Evolutionary conservation across 345 rosid genomes (phyloP).

Genomic region (Rhodomyrtus tomentosa): DNA sequence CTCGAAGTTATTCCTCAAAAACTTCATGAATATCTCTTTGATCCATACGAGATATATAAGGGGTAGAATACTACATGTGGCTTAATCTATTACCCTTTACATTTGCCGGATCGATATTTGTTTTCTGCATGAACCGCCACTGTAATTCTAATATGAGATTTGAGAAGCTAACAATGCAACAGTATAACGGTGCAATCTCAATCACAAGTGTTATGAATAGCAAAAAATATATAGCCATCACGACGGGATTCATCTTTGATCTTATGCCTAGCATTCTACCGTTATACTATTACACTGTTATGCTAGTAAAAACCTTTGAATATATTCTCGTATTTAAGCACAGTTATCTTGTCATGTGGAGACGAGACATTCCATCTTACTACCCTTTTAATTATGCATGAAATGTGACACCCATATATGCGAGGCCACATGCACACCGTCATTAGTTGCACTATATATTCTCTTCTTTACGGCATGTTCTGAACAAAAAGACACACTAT

Average conservation of each 20-base stretch:
- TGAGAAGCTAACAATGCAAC: too few species aligned
- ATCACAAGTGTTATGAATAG: too few species aligned
- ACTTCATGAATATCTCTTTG: neutral
- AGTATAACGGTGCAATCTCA: too few species aligned
- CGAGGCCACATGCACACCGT: neutral
- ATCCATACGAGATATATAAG: neutral
- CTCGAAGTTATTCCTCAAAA: neutral
- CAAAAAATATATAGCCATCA: too few species aligned
- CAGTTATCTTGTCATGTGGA: neutral
- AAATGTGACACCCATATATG: neutral
- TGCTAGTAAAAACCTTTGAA: too few species aligned
- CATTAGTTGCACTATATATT: neutral
- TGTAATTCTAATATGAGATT: neutral
- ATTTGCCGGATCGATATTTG: neutral
- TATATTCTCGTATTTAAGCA: neutral
- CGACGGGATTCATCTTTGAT: too few species aligned
- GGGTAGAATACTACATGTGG: neutral
- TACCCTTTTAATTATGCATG: neutral
- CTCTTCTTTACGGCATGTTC: neutral
- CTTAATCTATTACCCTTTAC: neutral
- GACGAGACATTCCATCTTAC: neutral
- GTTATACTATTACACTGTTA: accelerated
- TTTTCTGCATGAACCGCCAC: neutral
- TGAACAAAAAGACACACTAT: neutral
- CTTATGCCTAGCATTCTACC: too few species aligned